Conservation (phyloP, 768 basidiomycete species). For the Collybia nuda region DNA sequence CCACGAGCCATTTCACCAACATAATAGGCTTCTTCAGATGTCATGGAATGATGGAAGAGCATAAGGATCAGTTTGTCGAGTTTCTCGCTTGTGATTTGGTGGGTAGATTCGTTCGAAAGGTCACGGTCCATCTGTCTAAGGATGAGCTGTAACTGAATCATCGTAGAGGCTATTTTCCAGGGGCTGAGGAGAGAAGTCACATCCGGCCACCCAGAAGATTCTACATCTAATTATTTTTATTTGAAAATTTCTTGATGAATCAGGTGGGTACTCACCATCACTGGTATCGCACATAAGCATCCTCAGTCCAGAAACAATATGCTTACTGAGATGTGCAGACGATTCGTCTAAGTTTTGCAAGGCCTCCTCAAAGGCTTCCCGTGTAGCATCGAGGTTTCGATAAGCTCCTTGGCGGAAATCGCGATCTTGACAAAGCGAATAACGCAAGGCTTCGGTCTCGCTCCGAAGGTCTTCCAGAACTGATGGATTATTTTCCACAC, state of each 20-base stretch:
- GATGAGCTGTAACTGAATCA: slow-evolving; percentile 75
- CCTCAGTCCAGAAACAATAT: slow-evolving; percentile 64
- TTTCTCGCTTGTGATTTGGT: slow-evolving; percentile 54
- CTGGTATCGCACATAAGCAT: slow-evolving; percentile 67
- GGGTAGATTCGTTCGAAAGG: slow-evolving; percentile 56
- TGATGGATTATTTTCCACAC: slow-evolving; percentile 61
- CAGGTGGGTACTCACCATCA: slow-evolving; percentile 37
- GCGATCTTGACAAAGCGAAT: slow-evolving; percentile 55
- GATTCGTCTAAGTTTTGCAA: slow-evolving; percentile 46
- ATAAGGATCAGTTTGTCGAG: slow-evolving; percentile 66
- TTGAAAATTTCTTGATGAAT: not conserved
- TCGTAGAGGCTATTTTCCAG: slow-evolving; percentile 82
- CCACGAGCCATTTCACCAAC: slow-evolving; percentile 81
- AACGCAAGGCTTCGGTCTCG: slow-evolving; percentile 52
- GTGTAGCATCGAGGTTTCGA: slow-evolving; percentile 69
- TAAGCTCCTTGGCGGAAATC: slow-evolving; percentile 79
- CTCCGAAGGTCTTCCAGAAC: slow-evolving; percentile 50
- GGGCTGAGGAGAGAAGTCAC: slow-evolving; percentile 72
- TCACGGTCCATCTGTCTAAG: slow-evolving; percentile 73
- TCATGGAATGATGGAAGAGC: slow-evolving; percentile 72
- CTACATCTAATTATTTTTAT: slow-evolving; percentile 33
- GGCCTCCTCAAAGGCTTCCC: slow-evolving; percentile 65
- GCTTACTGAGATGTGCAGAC: slow-evolving; percentile 54
- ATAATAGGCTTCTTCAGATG: slow-evolving; percentile 78
- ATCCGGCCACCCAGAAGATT: slow-evolving; percentile 57